These are phyloP conservation scores for fission yeast (Schizosaccharomyces pombe) DNA, from an alignment of 805 yeast genomes.

Conservation along the genomic window DNA sequence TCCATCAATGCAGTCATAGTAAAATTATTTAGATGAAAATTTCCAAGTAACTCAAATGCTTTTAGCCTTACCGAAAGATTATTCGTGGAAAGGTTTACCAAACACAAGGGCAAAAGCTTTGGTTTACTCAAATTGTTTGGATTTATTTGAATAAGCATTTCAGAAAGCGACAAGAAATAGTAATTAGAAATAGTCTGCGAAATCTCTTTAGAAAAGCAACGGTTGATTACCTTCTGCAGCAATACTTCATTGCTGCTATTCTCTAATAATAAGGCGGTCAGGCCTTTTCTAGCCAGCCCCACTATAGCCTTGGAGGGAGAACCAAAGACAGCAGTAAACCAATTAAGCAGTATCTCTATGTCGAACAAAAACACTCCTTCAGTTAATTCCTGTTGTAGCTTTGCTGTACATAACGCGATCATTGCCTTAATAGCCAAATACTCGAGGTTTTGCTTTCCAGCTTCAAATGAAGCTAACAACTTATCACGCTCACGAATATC, in stretches of 20 bases:
- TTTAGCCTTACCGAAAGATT: background rate
- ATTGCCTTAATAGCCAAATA: slow-evolving; percentile 55
- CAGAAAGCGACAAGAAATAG: slow-evolving; percentile 51
- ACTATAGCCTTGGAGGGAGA: background rate
- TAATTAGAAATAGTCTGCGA: slow-evolving; percentile 31
- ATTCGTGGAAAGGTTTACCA: background rate
- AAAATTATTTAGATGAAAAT: background rate
- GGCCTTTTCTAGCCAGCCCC: slow-evolving; percentile 42
- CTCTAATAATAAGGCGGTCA: slow-evolving; percentile 37
- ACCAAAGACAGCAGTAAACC: slow-evolving; percentile 54
- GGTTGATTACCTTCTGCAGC: slow-evolving; percentile 36
- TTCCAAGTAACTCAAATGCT: background rate
- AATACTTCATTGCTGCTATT: slow-evolving; percentile 33
- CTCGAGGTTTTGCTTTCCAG: slow-evolving; percentile 50
- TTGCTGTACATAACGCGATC: slow-evolving; percentile 55
- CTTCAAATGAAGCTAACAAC: slow-evolving; percentile 51
- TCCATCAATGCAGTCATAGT: background rate
- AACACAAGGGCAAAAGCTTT: background rate
- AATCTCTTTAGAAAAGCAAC: slow-evolving; percentile 40
- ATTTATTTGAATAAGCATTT: slow-evolving; percentile 10
- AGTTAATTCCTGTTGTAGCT: slow-evolving; percentile 26
- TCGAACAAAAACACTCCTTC: slow-evolving; percentile 45
- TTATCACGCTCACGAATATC: slow-evolving; percentile 17
- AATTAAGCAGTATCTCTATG: slow-evolving; percentile 37
- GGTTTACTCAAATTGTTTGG: background rate